A percentile compares a stretch with the other conserved stretches of the same genome.
phyloP scores from a whole-genome alignment of 2,329 filamentous ascomycete species.

The Hypoxylon sp. region DNA sequence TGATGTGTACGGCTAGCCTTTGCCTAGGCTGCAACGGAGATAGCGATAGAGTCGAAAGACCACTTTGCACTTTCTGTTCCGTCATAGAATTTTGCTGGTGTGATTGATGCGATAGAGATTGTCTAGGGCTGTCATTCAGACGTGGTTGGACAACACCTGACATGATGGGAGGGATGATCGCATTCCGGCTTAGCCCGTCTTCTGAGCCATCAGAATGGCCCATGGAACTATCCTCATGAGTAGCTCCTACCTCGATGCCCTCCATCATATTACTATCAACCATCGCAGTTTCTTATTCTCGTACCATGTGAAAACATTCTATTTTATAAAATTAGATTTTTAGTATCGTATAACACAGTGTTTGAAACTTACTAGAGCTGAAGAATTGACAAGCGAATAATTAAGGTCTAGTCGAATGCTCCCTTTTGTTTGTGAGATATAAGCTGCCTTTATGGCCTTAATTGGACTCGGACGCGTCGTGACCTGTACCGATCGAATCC shows the following conservation, averaged over 20 bases:
- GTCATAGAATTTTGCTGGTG: constrained; percentile 5
- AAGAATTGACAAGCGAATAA: not conserved
- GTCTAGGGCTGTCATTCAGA: constrained; percentile 5
- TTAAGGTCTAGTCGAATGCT: not conserved
- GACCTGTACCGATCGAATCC: constrained; percentile 10
- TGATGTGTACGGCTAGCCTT: constrained; percentile 51
- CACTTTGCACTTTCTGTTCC: constrained; percentile 17
- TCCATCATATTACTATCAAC: constrained; percentile 20
- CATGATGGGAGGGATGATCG: constrained; percentile 21
- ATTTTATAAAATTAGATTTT: constrained; percentile 3
- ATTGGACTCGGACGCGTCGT: constrained; percentile 17
- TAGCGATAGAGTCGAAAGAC: constrained; percentile 22
- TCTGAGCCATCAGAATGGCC: not conserved
- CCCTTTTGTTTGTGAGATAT: constrained; percentile 7
- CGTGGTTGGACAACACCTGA: constrained; percentile 39
- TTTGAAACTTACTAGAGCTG: constrained; percentile 5
- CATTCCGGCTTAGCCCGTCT: constrained; percentile 15
- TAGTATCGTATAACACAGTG: not conserved
- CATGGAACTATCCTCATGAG: constrained; percentile 3
- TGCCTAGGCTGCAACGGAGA: constrained; percentile 25
- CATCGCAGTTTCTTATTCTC: constrained; percentile 19
- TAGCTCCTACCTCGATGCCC: constrained; percentile 7
- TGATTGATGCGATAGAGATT: constrained; percentile 19
- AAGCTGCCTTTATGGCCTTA: not conserved
- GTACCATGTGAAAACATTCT: constrained; percentile 19